Percentiles rank a stretch among this genome's conserved stretches.
phyloP scores from a whole-genome alignment of 2,329 filamentous ascomycete genomes.

The Pyrenochaeta sp. region DNA sequence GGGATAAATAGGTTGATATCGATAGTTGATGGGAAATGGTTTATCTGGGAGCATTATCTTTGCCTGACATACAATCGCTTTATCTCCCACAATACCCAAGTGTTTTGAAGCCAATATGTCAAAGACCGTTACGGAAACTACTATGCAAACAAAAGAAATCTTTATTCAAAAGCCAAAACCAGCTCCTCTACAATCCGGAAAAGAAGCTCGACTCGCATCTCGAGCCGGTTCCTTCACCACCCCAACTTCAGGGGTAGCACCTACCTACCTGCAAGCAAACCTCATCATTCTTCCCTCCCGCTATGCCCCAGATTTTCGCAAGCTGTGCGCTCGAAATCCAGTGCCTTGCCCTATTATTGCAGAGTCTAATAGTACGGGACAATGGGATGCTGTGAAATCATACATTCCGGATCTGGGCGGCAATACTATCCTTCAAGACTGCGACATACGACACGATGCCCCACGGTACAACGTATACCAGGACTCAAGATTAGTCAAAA shows the following conservation, averaged over 20 bases:
- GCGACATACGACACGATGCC: conserved; percentile 66
- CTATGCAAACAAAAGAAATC: no score
- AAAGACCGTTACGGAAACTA: no score
- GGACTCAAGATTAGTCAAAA: conserved; percentile 52
- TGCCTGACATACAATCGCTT: no score
- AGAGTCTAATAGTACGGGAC: conserved; percentile 58
- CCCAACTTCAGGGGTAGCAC: conserved; percentile 63
- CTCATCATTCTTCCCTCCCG: conserved; percentile 65
- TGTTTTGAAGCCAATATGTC: no score
- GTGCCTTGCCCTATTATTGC: conserved; percentile 69
- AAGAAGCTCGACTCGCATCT: conserved; percentile 56
- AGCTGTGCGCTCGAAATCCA: conserved; percentile 67
- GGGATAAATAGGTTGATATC: no score
- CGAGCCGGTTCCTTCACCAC: conserved; percentile 51
- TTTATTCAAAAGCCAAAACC: no score
- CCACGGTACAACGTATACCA: conserved; percentile 67
- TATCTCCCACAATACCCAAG: no score
- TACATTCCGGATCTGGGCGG: no score
- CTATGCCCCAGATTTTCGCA: conserved; percentile 65
- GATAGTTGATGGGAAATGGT: no score
- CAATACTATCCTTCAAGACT: conserved; percentile 50
- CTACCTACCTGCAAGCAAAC: conserved; percentile 67
- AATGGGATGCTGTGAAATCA: no score
- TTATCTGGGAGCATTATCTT: no score
- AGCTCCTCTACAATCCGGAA: no score